phyloP scores from a whole-genome alignment of 164 flowering plant species.

The Malania oleifera region DNA sequence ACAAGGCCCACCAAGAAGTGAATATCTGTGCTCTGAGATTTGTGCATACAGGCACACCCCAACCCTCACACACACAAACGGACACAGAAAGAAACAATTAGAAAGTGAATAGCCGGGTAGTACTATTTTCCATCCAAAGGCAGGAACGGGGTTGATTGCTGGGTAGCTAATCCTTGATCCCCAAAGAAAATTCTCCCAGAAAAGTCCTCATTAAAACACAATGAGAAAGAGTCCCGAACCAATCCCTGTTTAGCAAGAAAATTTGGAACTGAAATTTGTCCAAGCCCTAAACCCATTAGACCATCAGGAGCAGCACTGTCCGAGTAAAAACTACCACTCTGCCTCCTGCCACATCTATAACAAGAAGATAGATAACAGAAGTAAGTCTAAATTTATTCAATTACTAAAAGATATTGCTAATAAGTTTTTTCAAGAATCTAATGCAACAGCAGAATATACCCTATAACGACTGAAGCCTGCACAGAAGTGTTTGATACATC shows the following conservation, averaged over 20 bases:
- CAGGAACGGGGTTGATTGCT: constrained; percentile 65
- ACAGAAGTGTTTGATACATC: constrained; percentile 33
- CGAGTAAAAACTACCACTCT: constrained; percentile 85
- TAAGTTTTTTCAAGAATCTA: neutral
- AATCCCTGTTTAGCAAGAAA: constrained; percentile 74
- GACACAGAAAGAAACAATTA: neutral
- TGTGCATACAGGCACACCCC: no score
- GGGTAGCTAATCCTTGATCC: constrained; percentile 61
- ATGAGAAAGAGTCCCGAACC: constrained; percentile 67
- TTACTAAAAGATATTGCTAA: neutral
- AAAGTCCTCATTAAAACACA: constrained; percentile 78
- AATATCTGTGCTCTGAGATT: no score
- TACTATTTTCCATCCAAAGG: constrained; percentile 67
- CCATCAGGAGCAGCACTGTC: constrained; percentile 96
- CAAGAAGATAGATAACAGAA: constrained; percentile 11
- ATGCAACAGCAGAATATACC: constrained; percentile 35
- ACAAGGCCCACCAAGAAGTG: no score
- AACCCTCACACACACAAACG: no score
- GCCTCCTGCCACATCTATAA: constrained; percentile 88
- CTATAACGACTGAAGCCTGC: constrained; percentile 64
- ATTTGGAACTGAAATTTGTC: constrained; percentile 81
- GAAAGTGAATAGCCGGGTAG: constrained; percentile 5
- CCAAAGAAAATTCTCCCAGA: constrained; percentile 91
- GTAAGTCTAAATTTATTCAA: neutral
- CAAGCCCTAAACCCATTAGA: constrained; percentile 87